These are phyloP conservation scores for Botrytis tulipae DNA, from an alignment of 2,329 filamentous ascomycete species.

Conservation along the genomic window DNA sequence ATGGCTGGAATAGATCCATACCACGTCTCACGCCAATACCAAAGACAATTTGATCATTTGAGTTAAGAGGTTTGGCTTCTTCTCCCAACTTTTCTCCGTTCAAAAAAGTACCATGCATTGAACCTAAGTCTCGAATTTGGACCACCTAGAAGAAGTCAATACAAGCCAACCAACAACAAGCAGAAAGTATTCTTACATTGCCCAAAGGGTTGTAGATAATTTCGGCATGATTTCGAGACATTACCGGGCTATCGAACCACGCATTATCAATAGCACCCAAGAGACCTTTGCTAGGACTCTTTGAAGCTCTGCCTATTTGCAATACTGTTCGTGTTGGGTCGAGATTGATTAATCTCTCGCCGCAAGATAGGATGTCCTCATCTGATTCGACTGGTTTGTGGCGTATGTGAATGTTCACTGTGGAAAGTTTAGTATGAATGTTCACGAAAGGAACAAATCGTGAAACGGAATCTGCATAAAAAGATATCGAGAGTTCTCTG, in stretches of 20 bases:
- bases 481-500: neutral
- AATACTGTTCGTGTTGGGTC: slow-evolving; percentile 25
- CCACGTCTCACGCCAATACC: slow-evolving; percentile 51
- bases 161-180: neutral
- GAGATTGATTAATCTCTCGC: slow-evolving; percentile 30
- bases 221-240: slow-evolving; percentile 67
- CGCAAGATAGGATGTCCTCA: neutral
- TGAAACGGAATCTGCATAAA: neutral
- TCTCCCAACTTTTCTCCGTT: slow-evolving; percentile 46
- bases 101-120: slow-evolving; percentile 61
- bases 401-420: slow-evolving; percentile 26
- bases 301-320: slow-evolving; percentile 48
- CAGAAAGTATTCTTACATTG: slow-evolving; percentile 43
- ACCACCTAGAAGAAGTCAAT: slow-evolving; percentile 40
- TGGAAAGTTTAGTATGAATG: slow-evolving; percentile 22
- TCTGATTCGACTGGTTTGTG: neutral
- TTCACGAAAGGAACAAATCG: neutral
- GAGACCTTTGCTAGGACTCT: slow-evolving; percentile 46
- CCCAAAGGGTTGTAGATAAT: slow-evolving; percentile 46
- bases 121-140: slow-evolving; percentile 53
- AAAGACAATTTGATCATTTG: slow-evolving; percentile 45
- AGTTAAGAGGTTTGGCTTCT: slow-evolving; percentile 35
- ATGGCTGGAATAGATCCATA: slow-evolving; percentile 41
- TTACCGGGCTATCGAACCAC: slow-evolving; percentile 69
- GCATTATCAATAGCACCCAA: slow-evolving; percentile 52